A percentile compares a stretch with the other conserved stretches of the same genome.
These are phyloP conservation scores for Neobulgaria alba DNA, from an alignment of 2,329 filamentous ascomycete species.

Conservation along the genomic window DNA sequence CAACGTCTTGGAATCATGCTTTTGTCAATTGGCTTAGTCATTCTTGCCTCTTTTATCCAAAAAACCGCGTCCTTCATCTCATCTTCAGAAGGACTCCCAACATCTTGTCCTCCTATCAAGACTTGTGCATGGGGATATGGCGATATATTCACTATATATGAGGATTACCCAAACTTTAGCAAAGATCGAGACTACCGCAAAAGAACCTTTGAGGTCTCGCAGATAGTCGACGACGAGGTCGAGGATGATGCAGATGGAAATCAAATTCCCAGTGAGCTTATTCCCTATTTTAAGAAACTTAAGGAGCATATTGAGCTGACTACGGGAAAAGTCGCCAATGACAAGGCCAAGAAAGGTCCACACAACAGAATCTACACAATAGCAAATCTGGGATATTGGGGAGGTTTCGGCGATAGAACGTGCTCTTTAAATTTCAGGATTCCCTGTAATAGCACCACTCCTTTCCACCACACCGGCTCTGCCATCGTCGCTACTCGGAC, in stretches of 20 bases:
- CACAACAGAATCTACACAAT: background rate
- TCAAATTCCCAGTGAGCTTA: background rate
- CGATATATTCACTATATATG: background rate
- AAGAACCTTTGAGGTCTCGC: background rate
- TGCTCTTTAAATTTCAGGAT: conserved; percentile 1
- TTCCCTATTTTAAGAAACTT: background rate
- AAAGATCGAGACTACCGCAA: background rate
- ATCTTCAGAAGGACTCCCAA: background rate
- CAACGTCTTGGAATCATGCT: background rate
- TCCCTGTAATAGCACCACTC: background rate
- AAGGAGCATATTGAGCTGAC: background rate
- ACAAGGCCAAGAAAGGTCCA: background rate
- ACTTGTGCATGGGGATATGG: conserved; percentile 1
- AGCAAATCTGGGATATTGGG: background rate
- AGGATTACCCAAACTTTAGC: background rate
- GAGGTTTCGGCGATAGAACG: background rate
- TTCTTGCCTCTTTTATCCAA: background rate
- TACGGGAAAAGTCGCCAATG: background rate
- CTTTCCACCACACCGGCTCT: background rate
- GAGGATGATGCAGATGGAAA: conserved; percentile 1
- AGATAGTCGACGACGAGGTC: background rate
- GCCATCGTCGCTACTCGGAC: background rate
- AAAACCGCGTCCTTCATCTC: background rate
- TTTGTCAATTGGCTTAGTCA: background rate
- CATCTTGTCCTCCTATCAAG: background rate